A percentile compares a stretch with the other conserved stretches of the same genome.
phyloP scores from a whole-genome alignment of 2,329 filamentous ascomycete genomes.

The Gaeumannomyces sp. region DNA sequence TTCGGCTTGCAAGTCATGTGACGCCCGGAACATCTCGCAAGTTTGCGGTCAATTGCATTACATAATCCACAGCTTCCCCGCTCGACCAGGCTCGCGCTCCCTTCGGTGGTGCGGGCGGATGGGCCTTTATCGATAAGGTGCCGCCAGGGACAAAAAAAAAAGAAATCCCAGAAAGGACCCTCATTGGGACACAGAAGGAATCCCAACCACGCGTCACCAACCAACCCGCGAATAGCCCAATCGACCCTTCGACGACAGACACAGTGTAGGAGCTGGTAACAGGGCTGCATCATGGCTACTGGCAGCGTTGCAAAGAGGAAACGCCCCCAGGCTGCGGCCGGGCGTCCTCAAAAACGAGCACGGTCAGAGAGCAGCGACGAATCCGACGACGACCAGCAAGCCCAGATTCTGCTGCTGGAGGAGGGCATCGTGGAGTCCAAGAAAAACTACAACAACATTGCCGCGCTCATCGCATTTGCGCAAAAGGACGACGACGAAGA shows the following conservation, averaged over 20 bases:
- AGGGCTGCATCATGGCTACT: background rate
- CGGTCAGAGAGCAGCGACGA: slow-evolving; percentile 42
- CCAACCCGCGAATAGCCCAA: background rate
- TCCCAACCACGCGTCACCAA: background rate
- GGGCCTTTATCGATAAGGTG: background rate
- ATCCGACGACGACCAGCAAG: slow-evolving; percentile 44
- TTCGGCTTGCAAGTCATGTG: slow-evolving; percentile 35
- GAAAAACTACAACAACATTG: slow-evolving; percentile 89
- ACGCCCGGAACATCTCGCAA: slow-evolving; percentile 4
- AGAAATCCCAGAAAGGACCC: background rate
- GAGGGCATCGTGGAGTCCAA: slow-evolving; percentile 76
- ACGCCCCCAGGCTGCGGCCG: slow-evolving; percentile 31
- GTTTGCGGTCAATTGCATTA: background rate
- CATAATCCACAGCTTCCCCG: background rate
- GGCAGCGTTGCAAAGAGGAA: slow-evolving; percentile 42
- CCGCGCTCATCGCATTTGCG: slow-evolving; percentile 58
- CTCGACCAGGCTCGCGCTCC: background rate
- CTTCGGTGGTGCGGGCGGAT: background rate
- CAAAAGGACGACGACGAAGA: slow-evolving; percentile 45
- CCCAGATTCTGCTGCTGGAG: slow-evolving; percentile 69
- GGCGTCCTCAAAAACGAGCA: slow-evolving; percentile 44
- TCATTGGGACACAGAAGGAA: too few relatives aligned
- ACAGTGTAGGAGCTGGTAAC: too few relatives aligned
- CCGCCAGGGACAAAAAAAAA: background rate
- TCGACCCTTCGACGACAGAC: too few relatives aligned